Conservation (phyloP, 148 eudicot genomes). For the Pouteria glomerata region DNA sequence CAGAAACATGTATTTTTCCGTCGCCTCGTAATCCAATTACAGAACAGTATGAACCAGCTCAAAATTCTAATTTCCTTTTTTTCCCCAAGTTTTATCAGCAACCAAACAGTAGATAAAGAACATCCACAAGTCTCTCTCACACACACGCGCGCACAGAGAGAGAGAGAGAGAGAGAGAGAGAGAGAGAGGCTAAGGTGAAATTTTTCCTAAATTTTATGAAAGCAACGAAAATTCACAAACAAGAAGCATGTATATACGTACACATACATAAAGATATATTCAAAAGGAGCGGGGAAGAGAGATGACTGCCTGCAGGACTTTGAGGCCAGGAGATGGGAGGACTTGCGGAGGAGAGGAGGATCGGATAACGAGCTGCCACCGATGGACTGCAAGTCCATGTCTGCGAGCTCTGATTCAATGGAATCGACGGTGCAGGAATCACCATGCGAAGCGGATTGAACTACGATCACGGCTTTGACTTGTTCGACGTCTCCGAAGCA, state of each 20-base stretch:
- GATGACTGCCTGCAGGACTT: constrained; percentile 60
- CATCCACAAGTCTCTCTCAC: no score
- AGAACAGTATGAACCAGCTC: background rate
- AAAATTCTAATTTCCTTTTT: background rate
- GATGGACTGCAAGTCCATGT: constrained; percentile 56
- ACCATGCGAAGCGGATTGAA: constrained; percentile 29
- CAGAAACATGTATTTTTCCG: background rate
- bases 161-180: background rate
- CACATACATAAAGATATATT: background rate
- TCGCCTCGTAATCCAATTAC: background rate
- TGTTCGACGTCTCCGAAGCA: constrained; percentile 41
- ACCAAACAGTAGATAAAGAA: background rate
- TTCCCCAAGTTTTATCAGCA: background rate
- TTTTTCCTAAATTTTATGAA: no score
- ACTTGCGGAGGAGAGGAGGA: constrained; percentile 44
- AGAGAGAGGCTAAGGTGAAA: background rate
- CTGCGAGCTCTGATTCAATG: constrained; percentile 66
- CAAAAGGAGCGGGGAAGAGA: background rate
- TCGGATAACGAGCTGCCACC: constrained; percentile 73
- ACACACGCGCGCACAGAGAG: background rate
- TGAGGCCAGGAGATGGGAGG: constrained; percentile 50
- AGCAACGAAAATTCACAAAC: no score
- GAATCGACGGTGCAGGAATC: constrained; percentile 28
- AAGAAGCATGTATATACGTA: background rate
- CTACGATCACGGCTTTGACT: constrained; percentile 40